Evolutionary conservation across 176 grass and related monocot genomes (phyloP).

Genomic region (Oryza meridionalis): DNA sequence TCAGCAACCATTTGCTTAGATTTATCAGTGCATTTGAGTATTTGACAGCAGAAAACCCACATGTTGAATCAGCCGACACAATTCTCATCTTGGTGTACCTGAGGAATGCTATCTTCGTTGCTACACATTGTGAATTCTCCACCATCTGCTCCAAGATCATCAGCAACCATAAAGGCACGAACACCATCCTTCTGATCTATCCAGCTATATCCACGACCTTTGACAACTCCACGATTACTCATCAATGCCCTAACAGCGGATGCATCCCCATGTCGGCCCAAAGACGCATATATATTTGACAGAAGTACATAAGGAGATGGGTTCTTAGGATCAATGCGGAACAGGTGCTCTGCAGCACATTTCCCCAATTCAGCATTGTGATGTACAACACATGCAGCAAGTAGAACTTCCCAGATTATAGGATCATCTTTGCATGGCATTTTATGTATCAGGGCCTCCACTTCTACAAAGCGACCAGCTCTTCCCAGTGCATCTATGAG

Average conservation of each 20-base stretch:
- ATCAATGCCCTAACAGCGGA: slow-evolving; percentile 67
- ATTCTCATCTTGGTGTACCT: slow-evolving; percentile 20
- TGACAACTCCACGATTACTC: slow-evolving; percentile 68
- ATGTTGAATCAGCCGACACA: slow-evolving; percentile 43
- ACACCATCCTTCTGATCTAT: slow-evolving; percentile 70
- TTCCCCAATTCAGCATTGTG: slow-evolving; percentile 72
- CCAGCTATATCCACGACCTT: slow-evolving; percentile 79
- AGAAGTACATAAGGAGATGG: slow-evolving; percentile 85
- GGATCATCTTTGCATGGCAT: slow-evolving; percentile 76
- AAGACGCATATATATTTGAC: slow-evolving; percentile 88
- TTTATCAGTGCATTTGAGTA: slow-evolving; percentile 14
- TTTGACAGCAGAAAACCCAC: slow-evolving; percentile 9
- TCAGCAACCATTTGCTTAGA: slow-evolving; percentile 7
- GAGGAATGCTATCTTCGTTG: not conserved
- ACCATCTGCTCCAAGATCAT: slow-evolving; percentile 50
- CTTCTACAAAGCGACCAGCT: slow-evolving; percentile 70
- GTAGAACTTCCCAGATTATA: slow-evolving; percentile 82
- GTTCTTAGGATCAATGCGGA: slow-evolving; percentile 72
- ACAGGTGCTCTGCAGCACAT: slow-evolving; percentile 62
- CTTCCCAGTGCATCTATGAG: slow-evolving; percentile 82
- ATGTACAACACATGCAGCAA: slow-evolving; percentile 81
- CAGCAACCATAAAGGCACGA: slow-evolving; percentile 66
- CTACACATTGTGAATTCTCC: slow-evolving; percentile 29
- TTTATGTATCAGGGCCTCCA: slow-evolving; percentile 55
- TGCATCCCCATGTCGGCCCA: slow-evolving; percentile 74